Percentiles rank a stretch among this genome's conserved stretches.
These are phyloP conservation scores for Onygenales sp. DNA, from an alignment of 2,329 filamentous ascomycete genomes.

Conservation along the genomic window DNA sequence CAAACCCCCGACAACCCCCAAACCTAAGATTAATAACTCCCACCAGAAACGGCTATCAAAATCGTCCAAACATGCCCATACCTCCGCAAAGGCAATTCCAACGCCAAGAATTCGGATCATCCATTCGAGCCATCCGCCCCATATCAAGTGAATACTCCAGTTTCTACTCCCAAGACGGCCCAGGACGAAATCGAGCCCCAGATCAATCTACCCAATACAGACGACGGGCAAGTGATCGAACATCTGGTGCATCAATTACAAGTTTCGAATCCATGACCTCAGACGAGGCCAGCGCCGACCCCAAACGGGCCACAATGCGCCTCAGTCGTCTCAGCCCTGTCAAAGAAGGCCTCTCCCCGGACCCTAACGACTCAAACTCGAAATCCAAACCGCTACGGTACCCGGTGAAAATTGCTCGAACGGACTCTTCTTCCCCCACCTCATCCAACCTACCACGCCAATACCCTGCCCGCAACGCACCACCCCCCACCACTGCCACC, in stretches of 20 bases:
- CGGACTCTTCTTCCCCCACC: too few relatives aligned
- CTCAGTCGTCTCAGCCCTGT: conserved; percentile 17
- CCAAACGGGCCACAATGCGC: conserved; percentile 11
- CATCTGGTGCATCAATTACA: conserved; percentile 7
- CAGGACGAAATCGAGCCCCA: not conserved
- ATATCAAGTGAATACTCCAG: not conserved
- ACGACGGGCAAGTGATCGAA: conserved; percentile 4
- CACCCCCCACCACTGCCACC: too few relatives aligned
- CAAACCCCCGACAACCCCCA: not conserved
- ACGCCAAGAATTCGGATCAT: not conserved
- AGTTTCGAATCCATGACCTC: conserved; percentile 19
- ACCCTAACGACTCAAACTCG: not conserved
- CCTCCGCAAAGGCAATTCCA: not conserved
- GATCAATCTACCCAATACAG: not conserved
- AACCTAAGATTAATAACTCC: not conserved
- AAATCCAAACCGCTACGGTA: not conserved
- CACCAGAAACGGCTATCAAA: not conserved
- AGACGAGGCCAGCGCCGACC: conserved; percentile 16
- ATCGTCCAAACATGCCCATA: not conserved
- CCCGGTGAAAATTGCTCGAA: not conserved
- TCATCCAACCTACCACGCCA: not conserved
- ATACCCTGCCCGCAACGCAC: too few relatives aligned
- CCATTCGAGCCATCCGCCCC: not conserved
- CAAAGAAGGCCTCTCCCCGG: conserved; percentile 7
- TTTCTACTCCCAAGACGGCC: not conserved